These are phyloP conservation scores for Sporothrix curviconia DNA, from an alignment of 2,329 filamentous ascomycete species.

Conservation along the genomic window DNA sequence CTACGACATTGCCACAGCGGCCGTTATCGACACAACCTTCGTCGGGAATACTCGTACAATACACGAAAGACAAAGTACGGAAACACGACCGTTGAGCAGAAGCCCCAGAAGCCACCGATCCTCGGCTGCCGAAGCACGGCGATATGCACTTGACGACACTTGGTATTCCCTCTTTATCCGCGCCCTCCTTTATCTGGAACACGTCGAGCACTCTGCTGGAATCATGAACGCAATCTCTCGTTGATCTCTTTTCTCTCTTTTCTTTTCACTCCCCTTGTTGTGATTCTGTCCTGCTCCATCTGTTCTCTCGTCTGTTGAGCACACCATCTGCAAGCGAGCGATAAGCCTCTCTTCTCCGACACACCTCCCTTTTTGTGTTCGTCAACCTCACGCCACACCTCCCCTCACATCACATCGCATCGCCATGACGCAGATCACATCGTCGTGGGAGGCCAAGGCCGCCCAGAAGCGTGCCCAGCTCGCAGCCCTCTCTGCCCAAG, in stretches of 20 bases:
- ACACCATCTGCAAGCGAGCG: too few relatives aligned
- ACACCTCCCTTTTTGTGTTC: too few relatives aligned
- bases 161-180: neutral
- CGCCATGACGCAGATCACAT: neutral
- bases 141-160: neutral
- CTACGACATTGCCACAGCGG: neutral
- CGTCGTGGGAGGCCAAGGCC: conserved; percentile 35
- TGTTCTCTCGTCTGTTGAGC: neutral
- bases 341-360: neutral
- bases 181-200: neutral
- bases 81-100: neutral
- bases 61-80: neutral
- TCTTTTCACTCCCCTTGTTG: neutral
- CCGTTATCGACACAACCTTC: neutral
- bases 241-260: neutral
- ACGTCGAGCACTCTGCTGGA: neutral
- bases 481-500: conserved; percentile 43
- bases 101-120: neutral
- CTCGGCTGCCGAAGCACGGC: neutral
- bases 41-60: neutral
- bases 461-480: conserved; percentile 39
- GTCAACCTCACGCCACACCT: too few relatives aligned
- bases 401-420: neutral
- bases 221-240: neutral
- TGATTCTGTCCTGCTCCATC: neutral